A percentile compares a stretch with the other conserved stretches of the same genome.
Conservation (phyloP, 2,329 filamentous ascomycete genomes). For the Alternaria brassicae region DNA sequence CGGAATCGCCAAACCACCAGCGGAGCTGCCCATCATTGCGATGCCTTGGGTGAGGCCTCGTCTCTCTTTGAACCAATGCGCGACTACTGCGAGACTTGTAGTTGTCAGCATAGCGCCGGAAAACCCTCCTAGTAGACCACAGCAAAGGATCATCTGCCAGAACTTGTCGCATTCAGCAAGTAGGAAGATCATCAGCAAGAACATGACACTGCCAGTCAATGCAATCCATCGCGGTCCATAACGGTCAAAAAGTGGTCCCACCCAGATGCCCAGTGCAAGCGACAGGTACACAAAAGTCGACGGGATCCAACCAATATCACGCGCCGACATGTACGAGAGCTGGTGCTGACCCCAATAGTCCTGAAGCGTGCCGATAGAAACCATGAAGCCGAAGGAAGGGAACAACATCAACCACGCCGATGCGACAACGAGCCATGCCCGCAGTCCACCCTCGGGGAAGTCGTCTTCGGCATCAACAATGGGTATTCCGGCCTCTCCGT, state of each 20-base stretch:
- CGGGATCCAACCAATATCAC: constrained; percentile 87
- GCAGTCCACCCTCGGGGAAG: constrained; percentile 50
- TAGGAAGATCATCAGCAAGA: constrained; percentile 42
- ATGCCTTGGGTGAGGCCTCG: constrained; percentile 50
- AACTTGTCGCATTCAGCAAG: constrained; percentile 47
- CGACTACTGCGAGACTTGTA: constrained; percentile 45
- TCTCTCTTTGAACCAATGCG: constrained; percentile 51
- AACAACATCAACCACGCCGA: constrained; percentile 46
- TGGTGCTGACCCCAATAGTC: constrained; percentile 78
- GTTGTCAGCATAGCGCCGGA: constrained; percentile 51
- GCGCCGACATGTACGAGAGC: constrained; percentile 64
- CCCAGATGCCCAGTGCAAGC: constrained; percentile 82
- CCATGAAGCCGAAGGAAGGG: constrained; percentile 50
- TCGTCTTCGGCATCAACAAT: constrained; percentile 36
- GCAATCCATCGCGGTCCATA: constrained; percentile 48
- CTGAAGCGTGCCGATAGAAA: constrained; percentile 74
- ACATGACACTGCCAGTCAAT: constrained; percentile 36
- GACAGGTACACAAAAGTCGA: constrained; percentile 83
- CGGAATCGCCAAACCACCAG: constrained; percentile 48
- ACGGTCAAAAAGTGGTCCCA: constrained; percentile 74
- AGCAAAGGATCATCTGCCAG: constrained; percentile 54
- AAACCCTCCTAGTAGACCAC: constrained; percentile 50
- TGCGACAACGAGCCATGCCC: constrained; percentile 52
- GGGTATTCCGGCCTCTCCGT: constrained; percentile 21
- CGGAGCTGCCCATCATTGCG: constrained; percentile 48